phyloP scores from a whole-genome alignment of 2,329 filamentous ascomycete genomes.

The Verticillium klebahnii region DNA sequence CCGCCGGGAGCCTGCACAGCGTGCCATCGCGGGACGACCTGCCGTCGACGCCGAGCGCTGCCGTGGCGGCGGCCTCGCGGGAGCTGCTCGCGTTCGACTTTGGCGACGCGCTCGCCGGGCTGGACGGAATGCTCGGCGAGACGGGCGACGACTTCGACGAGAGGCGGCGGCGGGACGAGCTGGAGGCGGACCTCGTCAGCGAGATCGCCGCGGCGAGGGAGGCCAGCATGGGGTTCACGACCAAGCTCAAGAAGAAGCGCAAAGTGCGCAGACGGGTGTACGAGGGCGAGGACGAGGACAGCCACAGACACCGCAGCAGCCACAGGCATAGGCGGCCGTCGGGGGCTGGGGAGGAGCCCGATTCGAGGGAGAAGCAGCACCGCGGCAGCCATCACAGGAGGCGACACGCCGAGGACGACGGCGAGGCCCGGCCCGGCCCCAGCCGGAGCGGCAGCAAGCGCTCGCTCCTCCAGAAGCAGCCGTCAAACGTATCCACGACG shows the following conservation, averaged over 20 bases:
- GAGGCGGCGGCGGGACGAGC: slow-evolving; percentile 15
- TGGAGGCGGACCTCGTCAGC: slow-evolving; percentile 24
- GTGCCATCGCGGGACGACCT: slow-evolving; percentile 30
- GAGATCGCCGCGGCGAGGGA: slow-evolving; percentile 27
- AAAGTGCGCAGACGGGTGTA: slow-evolving; percentile 8
- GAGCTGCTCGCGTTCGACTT: slow-evolving; percentile 39
- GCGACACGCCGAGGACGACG: background rate
- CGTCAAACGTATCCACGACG: background rate
- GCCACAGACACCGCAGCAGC: slow-evolving; percentile 22
- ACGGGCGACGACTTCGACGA: background rate
- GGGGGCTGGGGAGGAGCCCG: slow-evolving; percentile 9
- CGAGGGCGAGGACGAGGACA: background rate
- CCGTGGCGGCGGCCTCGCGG: slow-evolving; percentile 47
- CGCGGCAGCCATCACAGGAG: slow-evolving; percentile 11
- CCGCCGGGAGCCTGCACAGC: slow-evolving; percentile 13
- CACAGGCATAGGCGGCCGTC: slow-evolving; percentile 22
- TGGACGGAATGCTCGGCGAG: background rate
- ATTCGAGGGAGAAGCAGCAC: slow-evolving; percentile 25
- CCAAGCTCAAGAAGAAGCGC: slow-evolving; percentile 43
- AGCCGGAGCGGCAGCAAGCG: slow-evolving; percentile 17
- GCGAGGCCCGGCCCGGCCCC: slow-evolving; percentile 14
- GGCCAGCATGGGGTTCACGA: slow-evolving; percentile 35
- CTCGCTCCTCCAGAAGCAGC: slow-evolving; percentile 9
- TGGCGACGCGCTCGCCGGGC: slow-evolving; percentile 11
- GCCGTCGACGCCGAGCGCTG: slow-evolving; percentile 42